Percentiles rank a stretch among this genome's conserved stretches.
phyloP scores from a whole-genome alignment of 768 basidiomycete genomes.

The Sporobolomyces roseus region DNA sequence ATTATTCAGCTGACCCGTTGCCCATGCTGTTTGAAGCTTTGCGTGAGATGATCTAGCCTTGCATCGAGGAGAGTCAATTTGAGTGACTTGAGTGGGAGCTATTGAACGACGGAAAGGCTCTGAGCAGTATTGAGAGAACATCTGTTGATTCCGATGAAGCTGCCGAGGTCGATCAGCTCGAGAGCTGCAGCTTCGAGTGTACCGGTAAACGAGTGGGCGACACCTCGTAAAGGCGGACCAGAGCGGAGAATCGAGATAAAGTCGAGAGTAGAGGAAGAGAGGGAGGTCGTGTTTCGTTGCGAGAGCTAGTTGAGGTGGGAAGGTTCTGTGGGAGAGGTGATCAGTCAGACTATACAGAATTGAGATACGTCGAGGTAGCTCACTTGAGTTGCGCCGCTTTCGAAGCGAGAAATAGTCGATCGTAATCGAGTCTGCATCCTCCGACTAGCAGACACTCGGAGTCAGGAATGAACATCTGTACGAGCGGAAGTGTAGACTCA shows the following conservation, averaged over 20 bases:
- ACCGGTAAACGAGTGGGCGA: slow-evolving; percentile 80
- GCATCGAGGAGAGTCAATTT: slow-evolving; percentile 57
- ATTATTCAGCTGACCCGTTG: slow-evolving; percentile 55
- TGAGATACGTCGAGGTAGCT: too few species aligned
- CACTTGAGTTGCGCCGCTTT: slow-evolving; percentile 56
- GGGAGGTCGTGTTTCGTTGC: slow-evolving; percentile 71
- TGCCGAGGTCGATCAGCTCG: slow-evolving; percentile 68
- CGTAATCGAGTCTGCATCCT: slow-evolving; percentile 79
- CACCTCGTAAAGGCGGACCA: slow-evolving; percentile 65
- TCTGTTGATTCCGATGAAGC: slow-evolving; percentile 58
- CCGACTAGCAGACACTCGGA: slow-evolving; percentile 57
- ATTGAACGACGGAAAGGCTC: slow-evolving; percentile 58
- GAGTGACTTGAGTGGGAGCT: slow-evolving; percentile 60
- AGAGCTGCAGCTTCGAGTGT: slow-evolving; percentile 58
- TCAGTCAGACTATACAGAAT: too few species aligned
- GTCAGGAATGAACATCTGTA: too few species aligned
- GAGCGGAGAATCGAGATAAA: slow-evolving; percentile 64
- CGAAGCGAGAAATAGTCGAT: slow-evolving; percentile 64
- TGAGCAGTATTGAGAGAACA: slow-evolving; percentile 71
- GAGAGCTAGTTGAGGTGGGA: slow-evolving; percentile 64
- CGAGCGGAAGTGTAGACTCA: too few species aligned
- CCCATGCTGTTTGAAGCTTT: slow-evolving; percentile 69
- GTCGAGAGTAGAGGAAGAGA: slow-evolving; percentile 75
- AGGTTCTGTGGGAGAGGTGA: slow-evolving; percentile 51
- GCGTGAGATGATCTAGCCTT: slow-evolving; percentile 48